Percentiles rank a stretch among this genome's conserved stretches.
Conservation (phyloP, 352 stramenopile genomes). For the Pythium angustatum region DNA sequence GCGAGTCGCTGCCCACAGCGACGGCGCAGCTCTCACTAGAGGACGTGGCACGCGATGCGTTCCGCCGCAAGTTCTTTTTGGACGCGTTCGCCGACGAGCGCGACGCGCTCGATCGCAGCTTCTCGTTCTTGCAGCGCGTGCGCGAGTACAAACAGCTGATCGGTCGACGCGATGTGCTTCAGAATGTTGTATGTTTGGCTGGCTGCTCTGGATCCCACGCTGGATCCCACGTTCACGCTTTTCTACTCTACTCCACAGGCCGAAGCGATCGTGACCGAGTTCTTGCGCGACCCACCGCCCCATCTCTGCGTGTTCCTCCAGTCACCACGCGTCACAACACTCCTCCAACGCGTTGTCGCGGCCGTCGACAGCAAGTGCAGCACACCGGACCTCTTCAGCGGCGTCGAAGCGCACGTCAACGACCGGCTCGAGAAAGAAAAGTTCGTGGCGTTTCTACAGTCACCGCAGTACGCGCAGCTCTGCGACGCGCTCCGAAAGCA, state of each 20-base stretch:
- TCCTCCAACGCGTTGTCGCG: conserved; percentile 37
- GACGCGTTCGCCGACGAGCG: conserved; percentile 56
- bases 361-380: conserved; percentile 34
- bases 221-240: background rate
- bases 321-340: conserved; percentile 21
- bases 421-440: conserved; percentile 48
- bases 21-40: conserved; percentile 44
- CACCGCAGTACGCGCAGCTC: conserved; percentile 48
- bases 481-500: conserved; percentile 55
- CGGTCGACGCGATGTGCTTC: conserved; percentile 46
- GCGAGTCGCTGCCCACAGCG: background rate
- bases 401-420: conserved; percentile 54
- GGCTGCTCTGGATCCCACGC: background rate
- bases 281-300: conserved; percentile 36
- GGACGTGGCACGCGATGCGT: conserved; percentile 55
- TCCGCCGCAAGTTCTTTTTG: conserved; percentile 60
- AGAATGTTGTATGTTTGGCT: conserved; percentile 37
- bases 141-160: conserved; percentile 62
- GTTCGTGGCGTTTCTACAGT: conserved; percentile 53
- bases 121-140: conserved; percentile 55
- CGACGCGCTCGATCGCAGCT: conserved; percentile 54
- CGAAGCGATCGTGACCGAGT: conserved; percentile 44
- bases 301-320: conserved; percentile 30
- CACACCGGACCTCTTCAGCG: conserved; percentile 60
- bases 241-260: conserved; percentile 32